These are phyloP conservation scores for Orbilia javanica DNA, from an alignment of 2,329 filamentous ascomycete genomes.

Conservation along the genomic window DNA sequence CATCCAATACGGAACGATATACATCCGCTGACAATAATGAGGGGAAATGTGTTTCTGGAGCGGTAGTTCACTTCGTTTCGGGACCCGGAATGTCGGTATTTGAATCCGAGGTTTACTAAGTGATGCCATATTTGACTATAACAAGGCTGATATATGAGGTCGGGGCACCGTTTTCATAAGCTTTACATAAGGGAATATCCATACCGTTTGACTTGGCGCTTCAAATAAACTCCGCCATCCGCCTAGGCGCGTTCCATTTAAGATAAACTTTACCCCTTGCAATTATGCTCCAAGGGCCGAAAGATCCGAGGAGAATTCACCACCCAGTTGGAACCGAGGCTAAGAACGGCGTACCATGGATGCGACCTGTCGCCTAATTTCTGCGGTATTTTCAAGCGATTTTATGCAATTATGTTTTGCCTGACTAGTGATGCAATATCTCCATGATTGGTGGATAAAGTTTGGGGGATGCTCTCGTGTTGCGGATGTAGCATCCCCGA, in stretches of 20 bases:
- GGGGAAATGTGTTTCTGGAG: neutral
- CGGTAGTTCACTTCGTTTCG: neutral
- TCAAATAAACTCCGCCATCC: slow-evolving; percentile 21
- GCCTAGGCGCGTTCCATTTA: slow-evolving; percentile 4
- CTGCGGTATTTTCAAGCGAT: neutral
- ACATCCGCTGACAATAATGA: neutral
- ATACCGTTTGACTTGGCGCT: slow-evolving; percentile 36
- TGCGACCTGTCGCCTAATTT: slow-evolving; percentile 17
- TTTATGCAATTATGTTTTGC: too few species aligned
- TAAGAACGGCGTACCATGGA: slow-evolving; percentile 20
- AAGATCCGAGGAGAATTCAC: slow-evolving; percentile 5
- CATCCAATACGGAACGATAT: neutral
- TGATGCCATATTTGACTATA: slow-evolving; percentile 14
- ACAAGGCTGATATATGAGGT: neutral
- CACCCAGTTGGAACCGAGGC: slow-evolving; percentile 1
- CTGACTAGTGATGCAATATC: too few species aligned
- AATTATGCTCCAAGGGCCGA: slow-evolving; percentile 5
- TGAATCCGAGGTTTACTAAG: neutral
- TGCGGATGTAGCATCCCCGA: too few species aligned
- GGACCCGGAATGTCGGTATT: slow-evolving; percentile 23
- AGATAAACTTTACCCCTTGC: neutral
- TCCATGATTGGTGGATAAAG: slow-evolving; percentile 31
- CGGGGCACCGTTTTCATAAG: neutral
- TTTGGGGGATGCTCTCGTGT: neutral
- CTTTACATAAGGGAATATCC: neutral